Conservation (phyloP, 345 rosid species). For the Erucastrum elatum region DNA sequence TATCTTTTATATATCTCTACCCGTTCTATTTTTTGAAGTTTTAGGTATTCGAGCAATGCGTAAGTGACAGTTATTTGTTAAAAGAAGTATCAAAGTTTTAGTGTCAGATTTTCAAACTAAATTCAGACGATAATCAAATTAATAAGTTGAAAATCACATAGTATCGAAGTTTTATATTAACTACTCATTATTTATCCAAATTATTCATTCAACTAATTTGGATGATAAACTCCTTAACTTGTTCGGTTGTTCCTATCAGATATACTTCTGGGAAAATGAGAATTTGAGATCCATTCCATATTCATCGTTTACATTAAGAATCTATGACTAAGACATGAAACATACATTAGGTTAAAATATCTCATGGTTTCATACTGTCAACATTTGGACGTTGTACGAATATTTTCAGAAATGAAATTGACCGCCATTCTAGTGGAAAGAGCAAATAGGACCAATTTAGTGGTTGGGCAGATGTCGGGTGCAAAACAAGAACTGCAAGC, state of each 20-base stretch:
- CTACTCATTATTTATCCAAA: no score
- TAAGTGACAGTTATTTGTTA: neutral
- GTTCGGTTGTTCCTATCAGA: neutral
- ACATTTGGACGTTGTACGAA: constrained; percentile 19
- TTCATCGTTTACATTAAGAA: neutral
- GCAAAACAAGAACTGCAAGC: constrained; percentile 16
- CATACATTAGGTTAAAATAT: constrained; percentile 3
- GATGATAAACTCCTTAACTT: no score
- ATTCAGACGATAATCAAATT: neutral
- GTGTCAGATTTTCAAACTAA: neutral
- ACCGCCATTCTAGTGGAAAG: constrained; percentile 24
- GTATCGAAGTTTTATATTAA: neutral
- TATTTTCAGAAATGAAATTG: constrained; percentile 30
- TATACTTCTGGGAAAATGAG: no score
- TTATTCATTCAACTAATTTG: no score
- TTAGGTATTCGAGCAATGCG: neutral
- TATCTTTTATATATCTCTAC: neutral
- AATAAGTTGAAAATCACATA: neutral
- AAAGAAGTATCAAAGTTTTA: neutral
- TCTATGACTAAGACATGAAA: neutral
- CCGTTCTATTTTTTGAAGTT: neutral
- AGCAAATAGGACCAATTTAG: constrained; percentile 33
- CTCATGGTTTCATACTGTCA: neutral
- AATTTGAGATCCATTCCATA: no score
- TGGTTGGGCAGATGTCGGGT: constrained; percentile 37